Evolutionary conservation across 441 rosid genomes (phyloP), one percentile per base, ranked within the genome.

Genomic region (Croton laevigatus): DNA sequence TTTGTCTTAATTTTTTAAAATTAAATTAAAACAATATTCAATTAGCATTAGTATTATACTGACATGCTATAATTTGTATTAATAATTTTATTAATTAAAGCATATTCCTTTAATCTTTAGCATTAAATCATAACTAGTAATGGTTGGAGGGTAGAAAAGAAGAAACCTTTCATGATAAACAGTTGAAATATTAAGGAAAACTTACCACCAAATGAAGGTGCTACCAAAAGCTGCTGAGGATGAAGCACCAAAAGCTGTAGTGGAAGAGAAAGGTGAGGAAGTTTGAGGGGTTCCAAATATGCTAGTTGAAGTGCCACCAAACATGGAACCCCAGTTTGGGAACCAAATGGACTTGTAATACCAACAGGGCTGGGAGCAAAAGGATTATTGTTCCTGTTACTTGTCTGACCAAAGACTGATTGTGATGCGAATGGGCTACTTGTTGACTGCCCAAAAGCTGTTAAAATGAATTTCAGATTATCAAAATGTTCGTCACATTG

Each of bases 361-460:
- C 97, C 91, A 70, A 88, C 88, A 23, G 99, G 91, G 64, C 87
- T 89, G 44, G 93, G 81, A 36, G 91, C 93, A 82, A 93, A 95
- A 45, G 88, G 95, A 78, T 88, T 91, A 71, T 69, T 89, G 75
- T 68, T 81, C 4, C 87, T 64, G 83, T 75, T 88, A 73, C 70
- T 91, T 60, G 81, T 75, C 86, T 90, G 98, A 71, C 97, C 97
- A 72, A 93, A 93, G 57, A 80, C 79, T n/a, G 97, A 69, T 66
- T 86, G 93, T 0, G 93, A 82, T 61, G 89, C 96, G 78, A 92
- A 94, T 3, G 93, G 91, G 79, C 89, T 81, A 66, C 75, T 87
- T n/a, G 98, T 73, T 40, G 95, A 75, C 81, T 93, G 97, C 84
- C 99, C 99, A 75, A 96, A 96, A 71, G 92, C 98, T 96, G 92